These are phyloP conservation scores for Thielaviopsis euricoi DNA, from an alignment of 2,329 filamentous ascomycete genomes.

Conservation along the genomic window DNA sequence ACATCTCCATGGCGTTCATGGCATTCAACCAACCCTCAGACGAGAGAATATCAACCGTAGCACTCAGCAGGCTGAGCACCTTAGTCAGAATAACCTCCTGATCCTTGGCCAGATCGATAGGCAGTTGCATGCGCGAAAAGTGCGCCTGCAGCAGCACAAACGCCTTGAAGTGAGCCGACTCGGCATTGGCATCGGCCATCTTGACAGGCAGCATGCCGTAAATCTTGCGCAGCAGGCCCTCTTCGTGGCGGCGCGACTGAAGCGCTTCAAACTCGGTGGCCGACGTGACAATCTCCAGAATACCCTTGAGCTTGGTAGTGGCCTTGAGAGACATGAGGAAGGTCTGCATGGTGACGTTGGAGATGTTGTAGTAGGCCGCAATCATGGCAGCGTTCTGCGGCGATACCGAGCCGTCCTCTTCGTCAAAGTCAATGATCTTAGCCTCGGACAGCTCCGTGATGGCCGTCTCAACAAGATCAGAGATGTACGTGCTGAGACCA, in stretches of 20 bases:
- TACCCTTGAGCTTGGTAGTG: conserved; percentile 88
- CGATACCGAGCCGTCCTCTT: conserved; percentile 76
- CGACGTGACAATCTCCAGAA: conserved; percentile 91
- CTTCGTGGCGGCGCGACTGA: conserved; percentile 86
- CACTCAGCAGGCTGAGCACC: conserved; percentile 73
- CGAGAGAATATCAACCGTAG: conserved; percentile 85
- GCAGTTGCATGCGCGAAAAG: conserved; percentile 92
- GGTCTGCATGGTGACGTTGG: conserved; percentile 98
- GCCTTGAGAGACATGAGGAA: conserved; percentile 80
- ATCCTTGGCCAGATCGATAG: conserved; percentile 88
- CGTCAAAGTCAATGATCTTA: conserved; percentile 90
- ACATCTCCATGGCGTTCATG: conserved; percentile 98
- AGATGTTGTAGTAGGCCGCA: conserved; percentile 97
- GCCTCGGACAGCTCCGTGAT: conserved; percentile 80
- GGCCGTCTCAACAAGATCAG: conserved; percentile 84
- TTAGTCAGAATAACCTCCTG: conserved; percentile 78
- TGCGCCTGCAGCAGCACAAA: conserved; percentile 96
- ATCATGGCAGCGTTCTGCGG: conserved; percentile 97
- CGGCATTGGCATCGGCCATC: conserved; percentile 70
- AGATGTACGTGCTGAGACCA: conserved; percentile 83
- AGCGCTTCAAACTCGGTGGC: conserved; percentile 93
- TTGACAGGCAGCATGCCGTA: conserved; percentile 93
- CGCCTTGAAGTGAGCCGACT: conserved; percentile 96
- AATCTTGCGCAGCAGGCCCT: conserved; percentile 70
- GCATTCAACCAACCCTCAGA: conserved; percentile 94